phyloP scores from a whole-genome alignment of 139 green algal species.

The Auxenochlorella pyrenoidosa region DNA sequence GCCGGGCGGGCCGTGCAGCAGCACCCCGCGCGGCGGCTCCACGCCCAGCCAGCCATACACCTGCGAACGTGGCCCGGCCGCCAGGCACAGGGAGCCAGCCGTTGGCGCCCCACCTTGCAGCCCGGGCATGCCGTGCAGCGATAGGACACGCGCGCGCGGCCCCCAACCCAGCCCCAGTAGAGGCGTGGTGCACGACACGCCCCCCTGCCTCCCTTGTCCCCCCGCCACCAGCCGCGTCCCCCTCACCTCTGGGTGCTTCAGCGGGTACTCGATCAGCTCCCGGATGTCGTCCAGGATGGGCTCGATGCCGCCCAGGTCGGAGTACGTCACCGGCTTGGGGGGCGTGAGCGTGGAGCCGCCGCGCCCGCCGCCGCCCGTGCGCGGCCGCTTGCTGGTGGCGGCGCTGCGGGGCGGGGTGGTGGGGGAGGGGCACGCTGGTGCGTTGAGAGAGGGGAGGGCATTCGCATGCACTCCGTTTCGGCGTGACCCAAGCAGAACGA shows the following conservation, averaged over 20 bases:
- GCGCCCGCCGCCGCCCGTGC: conserved; percentile 4
- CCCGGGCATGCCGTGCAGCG: too few relatives aligned
- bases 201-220: neutral
- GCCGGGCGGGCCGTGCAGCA: conserved; percentile 91
- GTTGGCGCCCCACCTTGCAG: too few relatives aligned
- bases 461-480: too few relatives aligned
- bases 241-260: conserved; percentile 90
- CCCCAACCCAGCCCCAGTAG: too few relatives aligned
- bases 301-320: conserved; percentile 89
- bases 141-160: too few relatives aligned
- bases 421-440: too few relatives aligned
- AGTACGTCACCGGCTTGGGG: conserved; percentile 70
- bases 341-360: conserved; percentile 1
- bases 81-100: too few relatives aligned
- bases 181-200: too few relatives aligned
- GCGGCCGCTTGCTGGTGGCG: conserved; percentile 36
- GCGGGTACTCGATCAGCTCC: conserved; percentile 90
- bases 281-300: conserved; percentile 80
- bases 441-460: too few relatives aligned
- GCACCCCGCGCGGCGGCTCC: conserved; percentile 87
- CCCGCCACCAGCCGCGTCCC: neutral
- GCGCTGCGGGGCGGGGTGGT: neutral
- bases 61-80: conserved; percentile 44
- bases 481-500: too few relatives aligned
- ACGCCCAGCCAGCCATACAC: conserved; percentile 91